Evolutionary conservation across 2,329 filamentous ascomycete species (phyloP).

Genomic region (Parastagonospora avenae): DNA sequence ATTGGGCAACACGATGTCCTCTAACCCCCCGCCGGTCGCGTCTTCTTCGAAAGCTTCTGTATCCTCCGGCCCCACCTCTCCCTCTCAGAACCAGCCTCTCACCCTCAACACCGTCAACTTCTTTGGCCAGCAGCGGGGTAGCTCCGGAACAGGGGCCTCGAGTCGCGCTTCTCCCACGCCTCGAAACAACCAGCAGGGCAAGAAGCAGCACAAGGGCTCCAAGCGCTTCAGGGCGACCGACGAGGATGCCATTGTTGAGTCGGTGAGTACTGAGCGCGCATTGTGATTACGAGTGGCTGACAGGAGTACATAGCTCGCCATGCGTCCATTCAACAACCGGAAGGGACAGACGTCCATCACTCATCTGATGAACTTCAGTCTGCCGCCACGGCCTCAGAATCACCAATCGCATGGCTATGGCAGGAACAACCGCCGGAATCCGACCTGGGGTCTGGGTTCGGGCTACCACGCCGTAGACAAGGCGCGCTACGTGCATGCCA

Average conservation of each 20-base stretch:
- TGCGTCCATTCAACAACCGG: slow-evolving; percentile 69
- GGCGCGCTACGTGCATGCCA: slow-evolving; percentile 89
- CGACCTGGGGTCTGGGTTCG: slow-evolving; percentile 83
- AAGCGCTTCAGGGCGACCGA: slow-evolving; percentile 74
- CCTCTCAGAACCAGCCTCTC: slow-evolving; percentile 51
- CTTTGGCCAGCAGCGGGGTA: slow-evolving; percentile 51
- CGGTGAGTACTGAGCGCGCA: slow-evolving; percentile 56
- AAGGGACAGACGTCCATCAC: slow-evolving; percentile 97
- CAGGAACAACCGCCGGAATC: slow-evolving; percentile 64
- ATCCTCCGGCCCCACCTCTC: slow-evolving; percentile 47
- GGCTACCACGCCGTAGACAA: slow-evolving; percentile 92
- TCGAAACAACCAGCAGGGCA: slow-evolving; percentile 75
- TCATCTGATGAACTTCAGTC: slow-evolving; percentile 89
- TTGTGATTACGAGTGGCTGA: slow-evolving; percentile 13
- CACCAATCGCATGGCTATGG: slow-evolving; percentile 61
- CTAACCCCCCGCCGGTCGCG: slow-evolving; percentile 49
- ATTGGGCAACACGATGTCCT: slow-evolving; percentile 49
- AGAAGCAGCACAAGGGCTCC: slow-evolving; percentile 84
- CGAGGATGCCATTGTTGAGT: slow-evolving; percentile 87
- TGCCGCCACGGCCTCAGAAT: slow-evolving; percentile 73
- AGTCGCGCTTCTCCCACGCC: slow-evolving; percentile 55
- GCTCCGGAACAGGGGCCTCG: slow-evolving; percentile 45
- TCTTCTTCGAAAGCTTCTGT: slow-evolving; percentile 49
- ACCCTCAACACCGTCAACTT: slow-evolving; percentile 51
- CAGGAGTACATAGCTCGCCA: slow-evolving; percentile 57